phyloP scores from a whole-genome alignment of 257 asterid species.

The Sherardia arvensis region DNA sequence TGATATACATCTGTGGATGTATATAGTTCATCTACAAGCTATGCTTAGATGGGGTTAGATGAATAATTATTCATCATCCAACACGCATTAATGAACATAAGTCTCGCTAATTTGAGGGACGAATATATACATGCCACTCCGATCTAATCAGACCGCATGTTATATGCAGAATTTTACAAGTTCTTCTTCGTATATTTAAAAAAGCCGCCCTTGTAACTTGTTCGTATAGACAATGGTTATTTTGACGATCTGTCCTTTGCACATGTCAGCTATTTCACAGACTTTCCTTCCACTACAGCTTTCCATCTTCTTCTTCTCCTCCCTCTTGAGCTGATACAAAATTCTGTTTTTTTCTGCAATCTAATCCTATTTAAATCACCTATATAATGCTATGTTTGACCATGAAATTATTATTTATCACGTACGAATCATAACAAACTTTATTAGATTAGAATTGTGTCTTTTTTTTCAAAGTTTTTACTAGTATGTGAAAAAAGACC shows the following conservation, averaged over 20 bases:
- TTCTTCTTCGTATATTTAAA: conserved; percentile 1
- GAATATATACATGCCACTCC: background rate
- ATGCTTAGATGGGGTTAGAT: too few species aligned
- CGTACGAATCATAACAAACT: background rate
- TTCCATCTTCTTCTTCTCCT: conserved; percentile 1
- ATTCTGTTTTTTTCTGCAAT: background rate
- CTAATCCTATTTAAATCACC: background rate
- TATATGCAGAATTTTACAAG: background rate
- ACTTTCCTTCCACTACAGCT: conserved; percentile 1
- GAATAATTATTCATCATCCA: too few species aligned
- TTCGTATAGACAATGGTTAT: background rate
- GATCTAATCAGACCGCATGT: background rate
- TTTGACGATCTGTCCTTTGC: conserved; percentile 8
- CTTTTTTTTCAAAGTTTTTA: conserved; percentile 3
- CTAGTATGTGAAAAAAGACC: conserved; percentile 3
- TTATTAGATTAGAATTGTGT: background rate
- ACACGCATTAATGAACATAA: too few species aligned
- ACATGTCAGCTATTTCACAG: conserved; percentile 9
- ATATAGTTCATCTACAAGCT: too few species aligned
- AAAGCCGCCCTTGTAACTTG: background rate
- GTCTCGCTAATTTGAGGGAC: background rate
- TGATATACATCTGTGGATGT: too few species aligned
- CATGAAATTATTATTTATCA: background rate
- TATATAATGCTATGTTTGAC: conserved; percentile 6
- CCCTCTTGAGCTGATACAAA: background rate